phyloP scores from a whole-genome alignment of 805 yeast genomes.

The Saturnispora saitoi region DNA sequence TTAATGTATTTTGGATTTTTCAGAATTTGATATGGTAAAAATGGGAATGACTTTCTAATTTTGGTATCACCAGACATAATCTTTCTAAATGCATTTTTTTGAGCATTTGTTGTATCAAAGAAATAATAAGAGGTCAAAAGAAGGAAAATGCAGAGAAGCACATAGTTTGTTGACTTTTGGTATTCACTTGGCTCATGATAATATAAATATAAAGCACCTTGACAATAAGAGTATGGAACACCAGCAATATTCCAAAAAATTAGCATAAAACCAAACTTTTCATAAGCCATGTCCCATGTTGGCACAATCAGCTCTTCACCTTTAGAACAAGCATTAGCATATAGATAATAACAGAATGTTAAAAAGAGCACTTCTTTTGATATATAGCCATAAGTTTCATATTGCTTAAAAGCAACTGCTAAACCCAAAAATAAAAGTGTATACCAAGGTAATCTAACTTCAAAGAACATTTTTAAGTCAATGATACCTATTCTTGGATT shows the following conservation, averaged over 20 bases:
- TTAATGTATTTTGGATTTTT: conserved; percentile 77
- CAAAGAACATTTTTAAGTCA: conserved; percentile 95
- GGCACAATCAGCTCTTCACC: conserved; percentile 97
- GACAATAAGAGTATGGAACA: conserved; percentile 97
- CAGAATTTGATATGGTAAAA: conserved; percentile 74
- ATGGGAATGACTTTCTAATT: conserved; percentile 86
- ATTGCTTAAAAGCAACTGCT: conserved; percentile 70
- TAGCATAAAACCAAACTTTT: conserved; percentile 98
- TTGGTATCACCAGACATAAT: conserved; percentile 68
- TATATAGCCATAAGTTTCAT: conserved; percentile 70
- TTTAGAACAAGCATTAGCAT: conserved; percentile 94
- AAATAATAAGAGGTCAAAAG: conserved; percentile 73
- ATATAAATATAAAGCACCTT: conserved; percentile 75
- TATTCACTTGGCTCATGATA: conserved; percentile 82
- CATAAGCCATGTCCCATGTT: conserved; percentile 99
- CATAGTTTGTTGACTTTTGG: conserved; percentile 58
- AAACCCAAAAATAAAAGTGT: conserved; percentile 70
- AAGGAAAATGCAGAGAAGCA: conserved; percentile 43
- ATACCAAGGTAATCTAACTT: conserved; percentile 96
- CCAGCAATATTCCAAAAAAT: conserved; percentile 99
- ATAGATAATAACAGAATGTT: conserved; percentile 81
- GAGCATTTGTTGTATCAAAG: conserved; percentile 92
- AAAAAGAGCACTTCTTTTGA: conserved; percentile 68
- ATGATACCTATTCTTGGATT: conserved; percentile 91
- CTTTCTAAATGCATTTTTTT: conserved; percentile 87